These are phyloP conservation scores for Inonotus hispidus DNA, from an alignment of 1,284 basidiomycete species.

Conservation along the genomic window DNA sequence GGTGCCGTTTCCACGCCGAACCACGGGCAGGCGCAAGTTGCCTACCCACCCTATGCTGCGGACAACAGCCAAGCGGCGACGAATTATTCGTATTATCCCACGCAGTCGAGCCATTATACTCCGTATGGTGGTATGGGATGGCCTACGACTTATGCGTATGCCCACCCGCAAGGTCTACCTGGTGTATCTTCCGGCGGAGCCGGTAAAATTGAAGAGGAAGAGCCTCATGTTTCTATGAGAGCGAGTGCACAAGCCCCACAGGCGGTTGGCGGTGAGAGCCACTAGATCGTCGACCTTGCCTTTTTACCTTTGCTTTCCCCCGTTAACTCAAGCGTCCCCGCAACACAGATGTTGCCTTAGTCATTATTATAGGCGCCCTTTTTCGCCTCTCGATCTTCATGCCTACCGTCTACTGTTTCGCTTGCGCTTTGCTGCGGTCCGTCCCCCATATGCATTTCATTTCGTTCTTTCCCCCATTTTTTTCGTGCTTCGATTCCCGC, in stretches of 20 bases:
- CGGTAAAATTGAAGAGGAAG: slow-evolving; percentile 8
- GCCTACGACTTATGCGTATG: slow-evolving; percentile 6
- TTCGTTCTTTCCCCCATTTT: not conserved
- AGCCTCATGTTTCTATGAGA: slow-evolving; percentile 1
- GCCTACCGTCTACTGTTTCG: not conserved
- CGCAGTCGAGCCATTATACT: slow-evolving; percentile 5
- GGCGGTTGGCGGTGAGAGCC: slow-evolving; percentile 5
- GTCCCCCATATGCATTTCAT: not conserved
- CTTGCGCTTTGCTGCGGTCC: not conserved
- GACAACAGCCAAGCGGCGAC: not conserved
- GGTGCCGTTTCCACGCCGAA: not conserved
- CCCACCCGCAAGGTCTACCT: slow-evolving; percentile 1
- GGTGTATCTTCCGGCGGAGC: not conserved
- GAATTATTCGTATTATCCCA: slow-evolving; percentile 9
- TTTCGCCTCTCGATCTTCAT: not conserved
- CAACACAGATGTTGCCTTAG: not conserved
- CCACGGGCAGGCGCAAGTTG: not conserved
- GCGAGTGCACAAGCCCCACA: slow-evolving; percentile 3
- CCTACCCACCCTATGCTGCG: slow-evolving; percentile 2
- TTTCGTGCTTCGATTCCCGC: not conserved
- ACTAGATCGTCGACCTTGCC: not conserved
- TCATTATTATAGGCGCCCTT: not conserved
- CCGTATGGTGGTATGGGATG: slow-evolving; percentile 8
- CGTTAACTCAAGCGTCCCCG: not conserved
- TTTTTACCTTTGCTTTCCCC: not conserved